Evolutionary conservation across 1,284 basidiomycete genomes (phyloP), one percentile per base, ranked within the genome.

Genomic region (Austroboletus olivaceoglutinosus): DNA sequence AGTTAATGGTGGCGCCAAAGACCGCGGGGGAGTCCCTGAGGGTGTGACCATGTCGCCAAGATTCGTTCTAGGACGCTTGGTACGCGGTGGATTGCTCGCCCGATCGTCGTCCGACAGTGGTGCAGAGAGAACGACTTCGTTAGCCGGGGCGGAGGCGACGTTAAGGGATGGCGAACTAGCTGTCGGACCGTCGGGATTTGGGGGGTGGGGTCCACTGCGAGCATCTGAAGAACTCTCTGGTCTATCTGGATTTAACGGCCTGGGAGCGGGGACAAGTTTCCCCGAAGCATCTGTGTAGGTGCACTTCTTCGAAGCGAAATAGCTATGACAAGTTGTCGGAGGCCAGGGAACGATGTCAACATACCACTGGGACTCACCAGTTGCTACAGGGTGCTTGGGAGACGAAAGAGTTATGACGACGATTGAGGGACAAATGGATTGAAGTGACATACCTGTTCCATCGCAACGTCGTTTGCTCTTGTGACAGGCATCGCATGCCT

Each of bases 401-500:
- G 43, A 45, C 43, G 36, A 15, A 46, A 44, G 4, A 49, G 18
- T 43, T 41, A 49, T 54, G 50, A 55, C 51, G 43, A 54, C 19
- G 48, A 36, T 23, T 51, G 48, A 53, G 50, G 48, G 47, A 50
- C 48, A 54, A 49, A 42, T 39, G 45, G 45, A 50, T 36, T 40
- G 48, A 38, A 49, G 50, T 43, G 52, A 76, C 82, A 54, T 51
- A 86, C 86, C 82, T 51, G 85, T 88, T 34, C 88, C 88, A 66
- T 91, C 88, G 69, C 89, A 91, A 44, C 89, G 80, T 25, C 88
- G 79, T 64, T 91, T 91, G 69, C 82, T 85, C 68, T 86, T 89
- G 65, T 91, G 89, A 65, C 88, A 91, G 48, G 86, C 82, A 69
- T 89, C 85, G 68, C 88, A 91, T 40, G 87, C 87, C 86, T 89